Conservation (phyloP, 2,329 filamentous ascomycete species). For the Rhytidhysteron rufulum region DNA sequence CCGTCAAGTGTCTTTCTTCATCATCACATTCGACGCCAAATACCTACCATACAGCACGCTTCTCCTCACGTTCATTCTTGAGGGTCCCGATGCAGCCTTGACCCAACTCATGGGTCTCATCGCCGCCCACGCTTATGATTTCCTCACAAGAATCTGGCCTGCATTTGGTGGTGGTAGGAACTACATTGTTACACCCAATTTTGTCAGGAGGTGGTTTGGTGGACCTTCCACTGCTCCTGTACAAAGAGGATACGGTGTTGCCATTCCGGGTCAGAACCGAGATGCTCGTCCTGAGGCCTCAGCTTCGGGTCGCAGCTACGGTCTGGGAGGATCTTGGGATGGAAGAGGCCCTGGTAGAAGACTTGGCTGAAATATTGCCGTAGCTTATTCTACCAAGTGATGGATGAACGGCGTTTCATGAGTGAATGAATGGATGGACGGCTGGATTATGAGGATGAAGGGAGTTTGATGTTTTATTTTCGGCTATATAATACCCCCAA, state of each 20-base stretch:
- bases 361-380: too few relatives aligned
- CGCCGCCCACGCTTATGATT: constrained; percentile 87
- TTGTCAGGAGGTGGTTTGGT: constrained; percentile 65
- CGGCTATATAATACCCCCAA: too few relatives aligned
- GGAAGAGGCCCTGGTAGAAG: constrained; percentile 28
- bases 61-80: constrained; percentile 66
- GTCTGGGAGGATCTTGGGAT: constrained; percentile 18
- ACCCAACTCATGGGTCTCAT: constrained; percentile 73
- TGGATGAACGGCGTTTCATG: background rate
- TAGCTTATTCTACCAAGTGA: too few relatives aligned
- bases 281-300: constrained; percentile 8
- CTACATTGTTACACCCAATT: constrained; percentile 67
- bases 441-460: too few relatives aligned
- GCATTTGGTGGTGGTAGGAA: constrained; percentile 81
- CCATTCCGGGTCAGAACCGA: constrained; percentile 40
- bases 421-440: constrained; percentile 1
- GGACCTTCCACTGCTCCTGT: constrained; percentile 40
- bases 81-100: constrained; percentile 54
- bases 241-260: constrained; percentile 61
- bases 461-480: too few relatives aligned
- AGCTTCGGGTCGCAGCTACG: constrained; percentile 24
- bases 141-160: constrained; percentile 82
- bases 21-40: constrained; percentile 79
- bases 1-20: constrained; percentile 70
- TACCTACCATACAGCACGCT: constrained; percentile 79